Evolutionary conservation across 2,329 filamentous ascomycete genomes (phyloP).

Genomic region (Xylaria sp.): DNA sequence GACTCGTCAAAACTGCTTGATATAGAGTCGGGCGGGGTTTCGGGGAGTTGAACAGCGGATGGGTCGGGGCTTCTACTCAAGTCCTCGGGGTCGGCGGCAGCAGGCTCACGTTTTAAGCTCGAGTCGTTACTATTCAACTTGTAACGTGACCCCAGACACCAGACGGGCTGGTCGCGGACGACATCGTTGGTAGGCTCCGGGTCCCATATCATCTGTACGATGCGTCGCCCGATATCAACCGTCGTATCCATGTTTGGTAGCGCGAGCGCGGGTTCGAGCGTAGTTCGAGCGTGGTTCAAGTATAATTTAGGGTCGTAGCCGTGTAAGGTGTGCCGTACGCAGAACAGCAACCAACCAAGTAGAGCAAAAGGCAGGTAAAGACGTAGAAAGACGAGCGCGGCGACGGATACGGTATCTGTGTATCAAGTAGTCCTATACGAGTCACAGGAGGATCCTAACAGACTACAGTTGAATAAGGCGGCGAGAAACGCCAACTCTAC

Average conservation of each 20-base stretch:
- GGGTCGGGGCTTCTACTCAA: conserved; percentile 21
- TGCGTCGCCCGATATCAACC: conserved; percentile 80
- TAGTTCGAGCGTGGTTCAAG: not conserved
- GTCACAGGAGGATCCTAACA: not conserved
- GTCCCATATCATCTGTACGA: conserved; percentile 94
- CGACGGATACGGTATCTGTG: not conserved
- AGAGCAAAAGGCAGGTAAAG: not conserved
- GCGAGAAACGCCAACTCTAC: not conserved
- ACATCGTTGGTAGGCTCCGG: conserved; percentile 86
- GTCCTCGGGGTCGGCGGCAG: conserved; percentile 29
- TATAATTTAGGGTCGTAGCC: not conserved
- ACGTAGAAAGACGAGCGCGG: conserved; percentile 7
- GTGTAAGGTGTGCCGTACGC: not conserved
- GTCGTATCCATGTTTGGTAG: conserved; percentile 53
- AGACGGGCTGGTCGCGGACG: conserved; percentile 74
- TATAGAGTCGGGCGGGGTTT: conserved; percentile 61
- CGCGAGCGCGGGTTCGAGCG: not conserved
- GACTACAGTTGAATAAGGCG: not conserved
- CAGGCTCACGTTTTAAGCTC: conserved; percentile 28
- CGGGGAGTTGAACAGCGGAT: conserved; percentile 50
- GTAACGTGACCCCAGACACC: conserved; percentile 77
- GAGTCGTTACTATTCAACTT: conserved; percentile 53
- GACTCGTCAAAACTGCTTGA: conserved; percentile 65
- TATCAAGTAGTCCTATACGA: conserved; percentile 18
- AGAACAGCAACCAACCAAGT: not conserved